Evolutionary conservation across 2,329 filamentous ascomycete species (phyloP).

Genomic region (Alternaria arborescens): DNA sequence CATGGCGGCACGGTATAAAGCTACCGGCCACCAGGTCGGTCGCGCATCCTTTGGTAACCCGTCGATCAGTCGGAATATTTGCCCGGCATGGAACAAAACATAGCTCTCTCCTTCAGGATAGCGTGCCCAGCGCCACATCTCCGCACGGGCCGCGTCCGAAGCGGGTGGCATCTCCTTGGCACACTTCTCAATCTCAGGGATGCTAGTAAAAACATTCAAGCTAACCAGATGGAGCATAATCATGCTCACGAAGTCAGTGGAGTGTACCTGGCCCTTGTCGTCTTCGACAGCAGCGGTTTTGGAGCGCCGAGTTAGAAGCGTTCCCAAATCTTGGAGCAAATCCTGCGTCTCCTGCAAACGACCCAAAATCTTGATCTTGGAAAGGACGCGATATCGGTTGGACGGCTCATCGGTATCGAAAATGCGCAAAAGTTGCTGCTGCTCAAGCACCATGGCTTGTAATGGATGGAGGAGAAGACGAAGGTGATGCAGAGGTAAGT

Average conservation of each 20-base stretch:
- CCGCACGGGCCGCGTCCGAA: conserved; percentile 4
- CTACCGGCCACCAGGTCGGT: conserved; percentile 14
- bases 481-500: conserved; percentile 6
- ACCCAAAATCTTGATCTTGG: conserved; percentile 9
- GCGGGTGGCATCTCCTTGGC: conserved; percentile 10
- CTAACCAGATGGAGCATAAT: conserved; percentile 18
- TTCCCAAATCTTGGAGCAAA: conserved; percentile 8
- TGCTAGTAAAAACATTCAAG: conserved; percentile 17
- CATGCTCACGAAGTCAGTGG: conserved; percentile 6
- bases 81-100: conserved; percentile 13
- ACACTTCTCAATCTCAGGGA: conserved; percentile 15
- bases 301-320: conserved; percentile 4
- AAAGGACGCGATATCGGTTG: conserved; percentile 9
- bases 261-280: not conserved
- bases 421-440: conserved; percentile 15
- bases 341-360: conserved; percentile 16
- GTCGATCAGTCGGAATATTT: conserved; percentile 14
- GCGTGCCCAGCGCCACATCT: conserved; percentile 11
- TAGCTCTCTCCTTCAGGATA: conserved; percentile 14
- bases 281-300: not conserved
- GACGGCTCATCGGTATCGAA: conserved; percentile 15
- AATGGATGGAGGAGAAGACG: conserved; percentile 16
- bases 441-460: conserved; percentile 12
- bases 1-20: conserved; percentile 13
- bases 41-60: conserved; percentile 4